Evolutionary conservation across 2,329 filamentous ascomycete species (phyloP), one percentile per base, ranked within the genome.

Genomic region (Blastomyces parvus): DNA sequence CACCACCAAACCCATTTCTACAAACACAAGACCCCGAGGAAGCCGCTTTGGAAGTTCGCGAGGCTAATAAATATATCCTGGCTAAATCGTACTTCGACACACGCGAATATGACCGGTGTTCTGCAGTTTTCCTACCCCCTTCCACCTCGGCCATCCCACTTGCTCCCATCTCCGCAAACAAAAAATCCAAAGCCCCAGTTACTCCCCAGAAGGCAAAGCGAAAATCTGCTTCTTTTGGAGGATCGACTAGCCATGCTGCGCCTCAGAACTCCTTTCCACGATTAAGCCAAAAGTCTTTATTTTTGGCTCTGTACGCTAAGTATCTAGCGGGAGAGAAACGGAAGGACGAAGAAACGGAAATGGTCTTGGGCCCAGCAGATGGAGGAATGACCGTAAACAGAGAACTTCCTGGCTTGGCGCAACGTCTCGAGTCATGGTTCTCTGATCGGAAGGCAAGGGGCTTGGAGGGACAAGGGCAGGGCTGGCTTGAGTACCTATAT

Each of bases 51-150:
- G 92, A 97, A 74, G 83, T 87, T 0, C 86, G 83, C 69, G 93
- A 97, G 76, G 80, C 90, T 42, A 86, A 88, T 76, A 89, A 86
- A 70, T 97, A 93, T 73, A 83, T 97, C 2, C 82, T 97, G 25
- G 93, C 94, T 61, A 97, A 97, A 74, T 89, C 93, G 0, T 88
- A 95, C 69, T 97, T 97, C 73, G 93, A 97, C 75, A 96, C 91
- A 70, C 88, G 90, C 69, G 94, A 99, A 74, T 97, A 88, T 71
- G 93, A 97, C 72, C 89, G 94, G 67, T 97, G 93, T 74, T 89
- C 93, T 38, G 89, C 90, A 60, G 88, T 95, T 48, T 95, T 96
- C 71, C 81, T 96, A 1, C 90, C 90, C n/a, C 85, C 90, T 66
- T 84, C 87, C n/a, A 81, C 90, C 42, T 82, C 90, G n/a, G 83